Conservation (phyloP, 306 rosid species). For the Casuarina glauca region DNA sequence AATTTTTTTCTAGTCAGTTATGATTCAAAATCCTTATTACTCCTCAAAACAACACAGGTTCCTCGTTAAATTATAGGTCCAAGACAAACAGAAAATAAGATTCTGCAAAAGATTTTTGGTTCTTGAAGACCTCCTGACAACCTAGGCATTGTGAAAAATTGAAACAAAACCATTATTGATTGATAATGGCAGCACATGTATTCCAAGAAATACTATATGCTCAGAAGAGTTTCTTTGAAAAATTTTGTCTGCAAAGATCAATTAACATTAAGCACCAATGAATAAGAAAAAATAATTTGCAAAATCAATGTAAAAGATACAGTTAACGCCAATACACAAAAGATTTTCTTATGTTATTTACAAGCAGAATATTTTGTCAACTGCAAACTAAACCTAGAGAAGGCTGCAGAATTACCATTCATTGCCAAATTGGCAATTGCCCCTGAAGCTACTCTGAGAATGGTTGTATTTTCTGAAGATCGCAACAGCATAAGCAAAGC, state of each 20-base stretch:
- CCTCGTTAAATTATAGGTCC: too few species aligned
- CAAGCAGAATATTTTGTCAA: not conserved
- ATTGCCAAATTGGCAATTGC: conserved; percentile 77
- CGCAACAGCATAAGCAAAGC: conserved; percentile 57
- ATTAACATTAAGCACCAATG: not conserved
- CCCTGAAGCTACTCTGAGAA: conserved; percentile 73
- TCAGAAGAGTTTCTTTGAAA: not conserved
- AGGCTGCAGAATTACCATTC: conserved; percentile 51
- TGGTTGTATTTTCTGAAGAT: conserved; percentile 56
- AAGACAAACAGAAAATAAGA: too few species aligned
- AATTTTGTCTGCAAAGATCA: not conserved
- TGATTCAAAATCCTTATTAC: too few species aligned
- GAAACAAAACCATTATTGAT: not conserved
- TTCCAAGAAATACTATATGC: not conserved
- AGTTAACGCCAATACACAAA: not conserved
- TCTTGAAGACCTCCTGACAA: too few species aligned
- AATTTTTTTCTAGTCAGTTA: too few species aligned
- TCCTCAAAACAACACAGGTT: too few species aligned
- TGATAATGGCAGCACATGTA: not conserved
- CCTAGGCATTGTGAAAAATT: too few species aligned
- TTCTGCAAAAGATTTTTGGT: not conserved
- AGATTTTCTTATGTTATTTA: not conserved
- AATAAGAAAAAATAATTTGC: not conserved
- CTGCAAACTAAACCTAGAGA: not conserved
- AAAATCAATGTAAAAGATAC: not conserved